These are phyloP conservation scores for Ogataea methylovora DNA, from an alignment of 805 yeast genomes.

Conservation along the genomic window DNA sequence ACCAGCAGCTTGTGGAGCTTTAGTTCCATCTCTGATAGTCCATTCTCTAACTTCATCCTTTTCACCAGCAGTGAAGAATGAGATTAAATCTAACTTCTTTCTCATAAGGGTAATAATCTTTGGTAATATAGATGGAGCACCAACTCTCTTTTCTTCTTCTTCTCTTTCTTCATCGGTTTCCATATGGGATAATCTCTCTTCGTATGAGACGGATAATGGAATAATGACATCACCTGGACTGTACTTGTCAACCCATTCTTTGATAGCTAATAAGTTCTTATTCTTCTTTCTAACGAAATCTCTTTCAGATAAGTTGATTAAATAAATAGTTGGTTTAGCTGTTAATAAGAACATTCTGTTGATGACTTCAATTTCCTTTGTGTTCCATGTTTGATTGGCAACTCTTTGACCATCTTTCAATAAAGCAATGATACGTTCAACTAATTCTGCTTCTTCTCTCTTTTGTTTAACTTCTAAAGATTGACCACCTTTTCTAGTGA, in stretches of 20 bases:
- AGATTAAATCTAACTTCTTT: constrained; percentile 58
- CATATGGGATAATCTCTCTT: constrained; percentile 86
- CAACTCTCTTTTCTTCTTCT: constrained; percentile 27
- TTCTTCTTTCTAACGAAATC: constrained; percentile 54
- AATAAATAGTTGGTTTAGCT: constrained; percentile 79
- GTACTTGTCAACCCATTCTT: constrained; percentile 58
- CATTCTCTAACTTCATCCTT: constrained; percentile 76
- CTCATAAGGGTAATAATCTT: constrained; percentile 60
- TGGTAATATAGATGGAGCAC: constrained; percentile 48
- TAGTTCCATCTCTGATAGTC: constrained; percentile 70
- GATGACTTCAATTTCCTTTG: constrained; percentile 56
- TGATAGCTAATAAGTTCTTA: constrained; percentile 42
- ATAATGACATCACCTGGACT: constrained; percentile 77
- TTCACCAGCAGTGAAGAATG: constrained; percentile 84
- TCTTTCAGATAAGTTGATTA: constrained; percentile 64
- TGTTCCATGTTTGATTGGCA: constrained; percentile 51
- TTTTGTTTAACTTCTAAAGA: constrained; percentile 56
- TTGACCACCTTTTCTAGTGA: constrained; percentile 58
- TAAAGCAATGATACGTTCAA: constrained; percentile 52
- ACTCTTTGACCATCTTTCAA: constrained; percentile 61
- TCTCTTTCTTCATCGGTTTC: constrained; percentile 49
- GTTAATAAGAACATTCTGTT: constrained; percentile 71
- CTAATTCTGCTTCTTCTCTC: constrained; percentile 51
- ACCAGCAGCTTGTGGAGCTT: constrained; percentile 88
- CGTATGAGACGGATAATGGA: constrained; percentile 88